These are phyloP conservation scores for Fusarium verticillioides DNA, from an alignment of 2,329 filamentous ascomycete genomes.

Conservation along the genomic window DNA sequence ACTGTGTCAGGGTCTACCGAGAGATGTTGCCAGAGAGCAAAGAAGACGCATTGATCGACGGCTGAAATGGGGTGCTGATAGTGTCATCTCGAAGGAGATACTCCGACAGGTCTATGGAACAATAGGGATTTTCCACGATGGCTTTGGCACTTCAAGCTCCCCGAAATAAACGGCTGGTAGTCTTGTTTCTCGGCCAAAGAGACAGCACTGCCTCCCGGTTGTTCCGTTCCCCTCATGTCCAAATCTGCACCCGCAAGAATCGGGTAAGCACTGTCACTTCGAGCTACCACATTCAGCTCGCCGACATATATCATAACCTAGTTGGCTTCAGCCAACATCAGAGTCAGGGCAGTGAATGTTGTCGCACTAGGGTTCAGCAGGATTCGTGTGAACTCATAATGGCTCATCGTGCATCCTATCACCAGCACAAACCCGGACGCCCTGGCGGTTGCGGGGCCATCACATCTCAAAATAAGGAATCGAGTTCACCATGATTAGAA, in stretches of 20 bases:
- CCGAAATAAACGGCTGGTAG: background rate
- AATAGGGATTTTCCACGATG: slow-evolving; percentile 34
- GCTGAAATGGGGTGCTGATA: slow-evolving; percentile 48
- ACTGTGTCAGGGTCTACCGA: slow-evolving; percentile 45
- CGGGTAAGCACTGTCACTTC: background rate
- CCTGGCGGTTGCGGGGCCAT: background rate
- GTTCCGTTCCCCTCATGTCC: background rate
- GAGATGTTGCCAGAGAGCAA: slow-evolving; percentile 45
- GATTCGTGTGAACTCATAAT: slow-evolving; percentile 9
- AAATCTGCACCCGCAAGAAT: background rate
- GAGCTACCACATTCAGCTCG: slow-evolving; percentile 37
- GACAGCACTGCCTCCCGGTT: background rate
- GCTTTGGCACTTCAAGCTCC: slow-evolving; percentile 5
- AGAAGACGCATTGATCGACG: slow-evolving; percentile 43
- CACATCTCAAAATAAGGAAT: background rate
- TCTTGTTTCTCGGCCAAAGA: background rate
- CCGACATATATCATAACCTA: slow-evolving; percentile 8
- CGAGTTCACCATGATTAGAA: background rate
- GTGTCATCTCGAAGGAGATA: slow-evolving; percentile 36
- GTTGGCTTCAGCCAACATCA: background rate
- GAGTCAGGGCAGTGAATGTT: background rate
- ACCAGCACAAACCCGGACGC: background rate
- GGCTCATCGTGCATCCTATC: slow-evolving; percentile 3
- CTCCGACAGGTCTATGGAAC: slow-evolving; percentile 39
- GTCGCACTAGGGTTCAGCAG: background rate